These are phyloP conservation scores for Caryopteris hybrid DNA, from an alignment of 305 asterid genomes.

Conservation along the genomic window DNA sequence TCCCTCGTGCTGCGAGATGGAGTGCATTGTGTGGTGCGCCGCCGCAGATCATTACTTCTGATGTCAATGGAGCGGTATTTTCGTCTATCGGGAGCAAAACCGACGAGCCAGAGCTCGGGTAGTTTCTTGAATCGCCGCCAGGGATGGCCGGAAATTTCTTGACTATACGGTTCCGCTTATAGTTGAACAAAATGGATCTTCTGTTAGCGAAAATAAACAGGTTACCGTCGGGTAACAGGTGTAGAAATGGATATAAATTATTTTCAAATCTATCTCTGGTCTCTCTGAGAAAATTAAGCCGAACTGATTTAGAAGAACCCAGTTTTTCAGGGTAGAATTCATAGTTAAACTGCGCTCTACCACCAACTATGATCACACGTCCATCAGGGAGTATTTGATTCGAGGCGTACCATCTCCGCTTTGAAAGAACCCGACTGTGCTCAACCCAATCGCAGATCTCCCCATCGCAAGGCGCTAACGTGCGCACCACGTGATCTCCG, in stretches of 20 bases:
- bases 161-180: no score
- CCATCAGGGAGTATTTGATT: conserved; percentile 63
- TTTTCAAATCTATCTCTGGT: conserved; percentile 45
- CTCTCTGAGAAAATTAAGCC: conserved; percentile 41
- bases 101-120: no score
- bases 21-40: conserved; percentile 43
- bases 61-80: neutral
- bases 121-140: no score
- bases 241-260: conserved; percentile 63
- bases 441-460: conserved; percentile 59
- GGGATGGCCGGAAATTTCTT: no score
- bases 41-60: conserved; percentile 63
- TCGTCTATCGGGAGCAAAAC: conserved; percentile 57
- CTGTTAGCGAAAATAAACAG: conserved; percentile 52
- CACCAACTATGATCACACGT: conserved; percentile 50
- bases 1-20: conserved; percentile 14
- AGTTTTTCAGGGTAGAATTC: conserved; percentile 39
- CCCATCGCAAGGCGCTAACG: conserved; percentile 31
- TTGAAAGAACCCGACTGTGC: conserved; percentile 24
- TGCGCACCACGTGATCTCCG: conserved; percentile 43
- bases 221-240: conserved; percentile 63
- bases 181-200: no score
- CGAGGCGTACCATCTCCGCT: conserved; percentile 65
- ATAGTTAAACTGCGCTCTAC: conserved; percentile 53
- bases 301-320: neutral